phyloP scores from a whole-genome alignment of 352 stramenopile genomes.

The Aphanomyces stellatus region DNA sequence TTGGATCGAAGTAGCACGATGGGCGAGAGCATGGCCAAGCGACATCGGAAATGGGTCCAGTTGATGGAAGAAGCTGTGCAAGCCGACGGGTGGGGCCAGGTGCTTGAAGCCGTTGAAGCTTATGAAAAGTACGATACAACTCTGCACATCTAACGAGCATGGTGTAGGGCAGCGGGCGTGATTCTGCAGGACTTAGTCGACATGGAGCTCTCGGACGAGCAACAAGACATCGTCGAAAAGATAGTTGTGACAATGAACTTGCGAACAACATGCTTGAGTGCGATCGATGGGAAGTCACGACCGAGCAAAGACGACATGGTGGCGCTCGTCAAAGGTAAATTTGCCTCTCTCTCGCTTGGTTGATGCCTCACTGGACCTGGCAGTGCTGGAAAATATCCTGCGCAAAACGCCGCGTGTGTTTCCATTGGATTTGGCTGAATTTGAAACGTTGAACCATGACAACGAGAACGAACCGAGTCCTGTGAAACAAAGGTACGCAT shows the following conservation, averaged over 20 bases:
- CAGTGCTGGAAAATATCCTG: slow-evolving; percentile 33
- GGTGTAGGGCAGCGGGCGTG: not conserved
- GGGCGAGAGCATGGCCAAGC: slow-evolving; percentile 1
- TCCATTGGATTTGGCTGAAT: slow-evolving; percentile 23
- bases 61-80: slow-evolving; percentile 48
- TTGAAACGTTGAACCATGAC: no score
- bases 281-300: slow-evolving; percentile 39
- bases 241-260: slow-evolving; percentile 30
- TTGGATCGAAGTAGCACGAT: no score
- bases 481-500: no score
- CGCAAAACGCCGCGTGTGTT: slow-evolving; percentile 37
- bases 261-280: slow-evolving; percentile 44
- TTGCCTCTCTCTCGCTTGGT: not conserved
- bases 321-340: slow-evolving; percentile 46
- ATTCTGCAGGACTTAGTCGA: not conserved
- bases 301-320: slow-evolving; percentile 67
- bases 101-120: slow-evolving; percentile 65
- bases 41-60: slow-evolving; percentile 43
- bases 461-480: no score
- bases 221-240: slow-evolving; percentile 11
- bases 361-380: not conserved
- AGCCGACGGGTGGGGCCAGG: slow-evolving; percentile 55
- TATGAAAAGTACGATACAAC: slow-evolving; percentile 56
- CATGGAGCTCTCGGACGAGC: not conserved
- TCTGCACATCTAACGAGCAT: no score